Evolutionary conservation across 83 land plant species (phyloP).

Genomic region (Diphasiastrum complanatum): DNA sequence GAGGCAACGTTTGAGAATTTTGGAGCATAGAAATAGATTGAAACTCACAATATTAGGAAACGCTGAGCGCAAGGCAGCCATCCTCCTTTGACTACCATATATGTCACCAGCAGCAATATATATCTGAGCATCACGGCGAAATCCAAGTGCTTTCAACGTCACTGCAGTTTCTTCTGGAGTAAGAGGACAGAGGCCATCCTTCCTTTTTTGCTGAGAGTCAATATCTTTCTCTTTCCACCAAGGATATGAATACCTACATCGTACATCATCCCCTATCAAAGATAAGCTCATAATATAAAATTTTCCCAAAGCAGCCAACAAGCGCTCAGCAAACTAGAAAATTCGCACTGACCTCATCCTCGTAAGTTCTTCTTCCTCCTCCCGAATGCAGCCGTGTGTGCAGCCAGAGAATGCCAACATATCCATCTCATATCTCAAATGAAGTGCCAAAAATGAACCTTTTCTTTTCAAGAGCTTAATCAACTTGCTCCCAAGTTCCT

Average conservation of each 20-base stretch:
- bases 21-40: too few species aligned
- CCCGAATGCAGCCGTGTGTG: constrained; percentile 55
- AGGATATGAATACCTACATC: constrained; percentile 85
- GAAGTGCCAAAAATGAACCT: constrained; percentile 67
- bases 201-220: constrained; percentile 53
- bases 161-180: constrained; percentile 84
- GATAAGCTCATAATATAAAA: not conserved
- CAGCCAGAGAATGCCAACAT: constrained; percentile 91
- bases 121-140: constrained; percentile 48
- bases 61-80: constrained; percentile 47
- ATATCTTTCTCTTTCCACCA: constrained; percentile 97
- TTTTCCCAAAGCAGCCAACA: not conserved
- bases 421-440: constrained; percentile 91
- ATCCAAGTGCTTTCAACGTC: constrained; percentile 64
- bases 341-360: constrained; percentile 36
- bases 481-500: constrained; percentile 59
- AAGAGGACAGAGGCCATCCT: constrained; percentile 79
- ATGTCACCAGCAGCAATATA: constrained; percentile 93
- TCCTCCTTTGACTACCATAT: constrained; percentile 62
- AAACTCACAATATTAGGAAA: constrained; percentile 74
- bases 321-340: not conserved
- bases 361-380: constrained; percentile 55
- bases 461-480: constrained; percentile 45
- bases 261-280: not conserved
- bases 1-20: too few species aligned